A percentile compares a stretch with the other conserved stretches of the same genome.
Evolutionary conservation across 352 stramenopile genomes (phyloP).

Genomic region (Phytophthora sojae): DNA sequence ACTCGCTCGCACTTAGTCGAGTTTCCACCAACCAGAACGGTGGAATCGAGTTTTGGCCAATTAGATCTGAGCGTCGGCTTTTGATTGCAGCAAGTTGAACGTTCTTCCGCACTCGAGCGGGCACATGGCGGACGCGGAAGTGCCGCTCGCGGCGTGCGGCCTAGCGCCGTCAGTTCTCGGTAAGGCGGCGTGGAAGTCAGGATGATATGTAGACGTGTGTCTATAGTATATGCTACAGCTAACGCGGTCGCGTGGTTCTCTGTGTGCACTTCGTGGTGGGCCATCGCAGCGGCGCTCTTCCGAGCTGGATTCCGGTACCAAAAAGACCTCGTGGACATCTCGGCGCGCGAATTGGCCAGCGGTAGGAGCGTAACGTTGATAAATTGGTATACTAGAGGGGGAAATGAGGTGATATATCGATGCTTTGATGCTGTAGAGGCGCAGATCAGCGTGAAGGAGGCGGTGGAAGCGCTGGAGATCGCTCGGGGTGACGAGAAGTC

Average conservation of each 20-base stretch:
- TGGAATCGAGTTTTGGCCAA: conserved; percentile 2
- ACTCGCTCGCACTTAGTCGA: conserved; percentile 25
- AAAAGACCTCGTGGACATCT: conserved; percentile 56
- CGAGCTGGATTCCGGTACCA: conserved; percentile 70
- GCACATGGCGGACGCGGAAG: conserved; percentile 31
- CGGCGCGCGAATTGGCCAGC: conserved; percentile 62
- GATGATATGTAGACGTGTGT: background rate
- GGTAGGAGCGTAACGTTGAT: conserved; percentile 30
- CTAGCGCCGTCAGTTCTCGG: conserved; percentile 67
- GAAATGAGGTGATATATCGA: background rate
- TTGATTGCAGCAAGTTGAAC: conserved; percentile 25
- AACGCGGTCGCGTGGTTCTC: background rate
- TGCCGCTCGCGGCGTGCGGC: conserved; percentile 60
- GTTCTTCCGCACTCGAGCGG: background rate
- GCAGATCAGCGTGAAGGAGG: conserved; percentile 50
- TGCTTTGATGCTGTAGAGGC: conserved; percentile 37
- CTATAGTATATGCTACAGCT: conserved; percentile 2
- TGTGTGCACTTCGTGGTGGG: conserved; percentile 1
- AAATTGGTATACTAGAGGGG: background rate
- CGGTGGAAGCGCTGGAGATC: conserved; percentile 41
- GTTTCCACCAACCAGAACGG: conserved; percentile 26
- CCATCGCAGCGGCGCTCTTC: conserved; percentile 56
- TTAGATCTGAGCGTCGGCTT: background rate
- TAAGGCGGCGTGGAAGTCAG: conserved; percentile 11
- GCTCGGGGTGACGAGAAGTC: conserved; percentile 5